Conservation (phyloP, 108 stramenopile species). For the Discostella stelligeroides region DNA sequence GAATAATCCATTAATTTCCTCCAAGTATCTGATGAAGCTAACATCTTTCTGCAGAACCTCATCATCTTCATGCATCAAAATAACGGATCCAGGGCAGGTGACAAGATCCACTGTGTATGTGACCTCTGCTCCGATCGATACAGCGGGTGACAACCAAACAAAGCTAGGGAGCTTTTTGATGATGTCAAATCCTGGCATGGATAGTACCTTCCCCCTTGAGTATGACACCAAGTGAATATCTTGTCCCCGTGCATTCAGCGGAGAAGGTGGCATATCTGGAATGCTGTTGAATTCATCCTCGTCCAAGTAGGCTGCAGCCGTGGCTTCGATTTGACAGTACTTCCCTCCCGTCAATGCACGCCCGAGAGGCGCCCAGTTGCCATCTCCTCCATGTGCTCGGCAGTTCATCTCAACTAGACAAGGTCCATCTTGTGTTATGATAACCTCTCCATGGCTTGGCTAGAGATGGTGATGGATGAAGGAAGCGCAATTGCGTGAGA, state of each 20-base stretch:
- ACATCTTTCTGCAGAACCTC: conserved; percentile 65
- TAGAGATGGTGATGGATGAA: conserved; percentile 22
- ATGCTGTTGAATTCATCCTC: conserved; percentile 52
- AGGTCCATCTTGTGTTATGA: conserved; percentile 80
- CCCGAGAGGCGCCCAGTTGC: conserved; percentile 86
- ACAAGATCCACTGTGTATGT: conserved; percentile 77
- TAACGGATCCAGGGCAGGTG: conserved; percentile 74
- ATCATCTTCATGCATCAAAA: conserved; percentile 70
- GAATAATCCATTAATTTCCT: conserved; percentile 83
- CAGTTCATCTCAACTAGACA: conserved; percentile 96
- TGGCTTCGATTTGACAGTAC: conserved; percentile 81
- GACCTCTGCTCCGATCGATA: conserved; percentile 62
- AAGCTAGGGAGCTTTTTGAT: conserved; percentile 76
- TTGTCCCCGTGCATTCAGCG: conserved; percentile 72
- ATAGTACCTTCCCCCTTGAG: conserved; percentile 71
- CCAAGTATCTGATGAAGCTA: conserved; percentile 83
- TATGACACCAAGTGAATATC: conserved; percentile 72
- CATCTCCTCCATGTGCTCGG: conserved; percentile 94
- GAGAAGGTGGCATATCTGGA: conserved; percentile 68
- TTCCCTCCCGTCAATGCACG: conserved; percentile 66
- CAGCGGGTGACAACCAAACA: conserved; percentile 64
- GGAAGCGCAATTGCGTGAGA: conserved; percentile 49
- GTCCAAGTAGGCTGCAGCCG: conserved; percentile 86
- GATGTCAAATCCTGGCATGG: conserved; percentile 78
- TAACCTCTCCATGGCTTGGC: conserved; percentile 77